Base-by-base conservation (phyloP, 345 rosid species). In the Carallia brachiata region DNA sequence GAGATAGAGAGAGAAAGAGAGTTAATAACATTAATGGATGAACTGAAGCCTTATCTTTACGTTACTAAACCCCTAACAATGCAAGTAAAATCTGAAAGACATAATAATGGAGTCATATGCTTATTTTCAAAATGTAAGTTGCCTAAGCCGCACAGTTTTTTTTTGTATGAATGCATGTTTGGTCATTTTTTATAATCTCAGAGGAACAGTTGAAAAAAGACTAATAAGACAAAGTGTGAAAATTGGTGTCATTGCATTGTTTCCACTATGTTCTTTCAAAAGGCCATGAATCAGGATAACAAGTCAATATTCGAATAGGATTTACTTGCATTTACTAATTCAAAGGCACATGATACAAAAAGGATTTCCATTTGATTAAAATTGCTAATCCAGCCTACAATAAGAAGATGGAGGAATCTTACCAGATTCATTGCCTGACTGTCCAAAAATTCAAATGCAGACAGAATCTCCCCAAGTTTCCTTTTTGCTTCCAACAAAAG, bases 371-470 rank as follows among this genome's bases (percentile, higher is more conserved):
- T 12, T 44, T 12, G 10, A 37, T 27, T 6, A 36, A 30, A 18
- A 48, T 59, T 31, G 16, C 64, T 31, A 19, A 47, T 32, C 6
- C 31, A 6, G 31, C 52, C 7, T 48, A 30, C 10, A 19, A 19
- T 36, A 48, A 73, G 52, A 13, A 53, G 13, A 54, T 17, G 53
- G 56, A 34, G 28, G 52, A 54, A 61, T 1, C 58, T 56, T 73
- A 90, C 97, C 87, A 91, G 75, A 76, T 82, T 84, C 91, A 95
- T 84, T 60, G 99, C 78, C 18, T 80, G 76, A 36, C 80, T 78
- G 82, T 95, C 99, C 85, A 90, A 80, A 84, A 92, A 92, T 79
- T 92, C 97, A 61, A 90, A 89, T 60, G 97, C 97, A 6, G 99
- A 95, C 47, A 95, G 81, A 83, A 92, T 81, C 74, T 95, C 99